Conservation (phyloP, 805 yeast species). For the Schizosaccharomyces osmophilus region DNA sequence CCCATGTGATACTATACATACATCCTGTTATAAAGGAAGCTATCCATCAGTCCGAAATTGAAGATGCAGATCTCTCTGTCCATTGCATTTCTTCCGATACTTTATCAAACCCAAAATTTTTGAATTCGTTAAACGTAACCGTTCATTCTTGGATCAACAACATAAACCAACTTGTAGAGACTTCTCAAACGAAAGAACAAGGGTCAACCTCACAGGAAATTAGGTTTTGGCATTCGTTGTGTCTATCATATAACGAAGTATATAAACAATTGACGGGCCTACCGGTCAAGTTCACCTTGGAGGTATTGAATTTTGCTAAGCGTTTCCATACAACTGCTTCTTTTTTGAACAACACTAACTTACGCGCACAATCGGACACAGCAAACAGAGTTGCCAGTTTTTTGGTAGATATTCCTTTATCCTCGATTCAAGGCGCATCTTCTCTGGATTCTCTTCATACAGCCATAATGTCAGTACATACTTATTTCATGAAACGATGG, state of each 20-base stretch:
- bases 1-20: conserved; percentile 28
- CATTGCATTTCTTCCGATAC: conserved; percentile 17
- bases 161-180: conserved; percentile 29
- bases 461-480: conserved; percentile 26
- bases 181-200: conserved; percentile 27
- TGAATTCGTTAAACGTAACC: conserved; percentile 43
- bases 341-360: conserved; percentile 45
- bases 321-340: conserved; percentile 59
- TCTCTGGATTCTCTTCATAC: conserved; percentile 22
- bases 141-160: conserved; percentile 56
- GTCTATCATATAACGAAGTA: conserved; percentile 29
- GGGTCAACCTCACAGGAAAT: conserved; percentile 38
- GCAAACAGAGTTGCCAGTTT: conserved; percentile 30
- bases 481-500: conserved; percentile 20
- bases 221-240: conserved; percentile 56
- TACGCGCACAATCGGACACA: conserved; percentile 13
- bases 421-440: conserved; percentile 27
- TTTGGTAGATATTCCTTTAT: conserved; percentile 45
- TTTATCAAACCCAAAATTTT: conserved; percentile 26
- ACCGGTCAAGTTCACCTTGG: conserved; percentile 32
- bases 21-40: conserved; percentile 28
- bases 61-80: conserved; percentile 5
- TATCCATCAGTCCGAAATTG: conserved; percentile 13
- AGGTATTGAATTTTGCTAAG: conserved; percentile 40
- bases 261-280: conserved; percentile 31